A percentile compares a stretch with the other conserved stretches of the same genome.
Evolutionary conservation across 2,329 filamentous ascomycete species (phyloP).

Genomic region (Botrytis aclada): DNA sequence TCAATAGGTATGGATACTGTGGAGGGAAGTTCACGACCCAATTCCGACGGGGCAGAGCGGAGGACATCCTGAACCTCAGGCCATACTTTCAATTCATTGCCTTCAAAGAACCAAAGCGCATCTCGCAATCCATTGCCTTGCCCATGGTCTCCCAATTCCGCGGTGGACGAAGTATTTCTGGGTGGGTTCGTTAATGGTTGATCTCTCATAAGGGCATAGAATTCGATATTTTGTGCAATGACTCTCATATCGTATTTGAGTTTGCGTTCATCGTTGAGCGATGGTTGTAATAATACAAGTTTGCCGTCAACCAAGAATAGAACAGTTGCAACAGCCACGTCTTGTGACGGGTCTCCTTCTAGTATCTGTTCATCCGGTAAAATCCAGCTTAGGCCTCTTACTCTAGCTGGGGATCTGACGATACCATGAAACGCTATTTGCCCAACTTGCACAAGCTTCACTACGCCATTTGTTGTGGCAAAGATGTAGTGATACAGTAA

Average conservation of each 20-base stretch:
- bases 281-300: slow-evolving; percentile 85
- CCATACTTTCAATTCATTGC: slow-evolving; percentile 82
- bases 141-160: slow-evolving; percentile 24
- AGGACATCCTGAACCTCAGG: slow-evolving; percentile 83
- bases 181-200: slow-evolving; percentile 49
- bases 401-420: slow-evolving; percentile 85
- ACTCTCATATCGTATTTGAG: slow-evolving; percentile 98
- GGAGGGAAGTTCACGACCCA: slow-evolving; percentile 66
- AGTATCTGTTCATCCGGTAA: slow-evolving; percentile 84
- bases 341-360: slow-evolving; percentile 91
- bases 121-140: slow-evolving; percentile 57
- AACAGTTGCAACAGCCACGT: slow-evolving; percentile 89
- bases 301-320: slow-evolving; percentile 97
- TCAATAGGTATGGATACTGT: slow-evolving; percentile 81
- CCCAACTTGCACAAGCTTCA: slow-evolving; percentile 86
- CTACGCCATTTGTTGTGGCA: slow-evolving; percentile 61
- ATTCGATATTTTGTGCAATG: slow-evolving; percentile 93
- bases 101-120: slow-evolving; percentile 94
- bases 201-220: slow-evolving; percentile 89
- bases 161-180: slow-evolving; percentile 19
- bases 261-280: slow-evolving; percentile 74
- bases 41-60: slow-evolving; percentile 62
- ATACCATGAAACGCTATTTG: slow-evolving; percentile 98
- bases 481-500: slow-evolving; percentile 94
- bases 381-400: slow-evolving; percentile 93